phyloP scores from a whole-genome alignment of 352 stramenopile genomes.

The Phytophthora pluvialis region DNA sequence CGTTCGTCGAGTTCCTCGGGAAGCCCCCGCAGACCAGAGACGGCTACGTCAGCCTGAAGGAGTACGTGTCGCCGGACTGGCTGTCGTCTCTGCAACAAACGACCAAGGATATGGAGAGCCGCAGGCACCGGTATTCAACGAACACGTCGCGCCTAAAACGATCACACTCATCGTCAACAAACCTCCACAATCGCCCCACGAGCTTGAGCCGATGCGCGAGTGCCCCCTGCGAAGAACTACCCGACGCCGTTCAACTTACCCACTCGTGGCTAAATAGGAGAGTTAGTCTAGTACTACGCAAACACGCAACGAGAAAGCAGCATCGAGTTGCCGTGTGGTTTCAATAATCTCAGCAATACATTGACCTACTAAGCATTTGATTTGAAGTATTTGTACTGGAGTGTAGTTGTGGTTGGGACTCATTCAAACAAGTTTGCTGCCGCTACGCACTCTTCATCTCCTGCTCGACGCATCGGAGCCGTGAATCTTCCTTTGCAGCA shows the following conservation, averaged over 20 bases:
- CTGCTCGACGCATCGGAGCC: conserved; percentile 1
- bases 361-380: neutral
- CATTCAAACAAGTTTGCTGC: neutral
- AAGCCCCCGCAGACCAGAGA: neutral
- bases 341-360: neutral
- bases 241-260: neutral
- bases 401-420: too few species aligned
- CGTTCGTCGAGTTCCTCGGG: neutral
- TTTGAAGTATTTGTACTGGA: too few species aligned
- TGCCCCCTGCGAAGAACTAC: conserved; percentile 8
- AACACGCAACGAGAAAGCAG: neutral
- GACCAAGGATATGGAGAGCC: neutral
- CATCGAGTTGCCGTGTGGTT: conserved; percentile 1
- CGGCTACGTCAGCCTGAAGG: neutral
- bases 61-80: neutral
- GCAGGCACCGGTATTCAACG: neutral
- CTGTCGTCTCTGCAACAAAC: neutral
- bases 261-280: neutral
- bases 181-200: neutral
- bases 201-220: neutral
- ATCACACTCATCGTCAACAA: neutral
- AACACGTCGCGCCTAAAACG: neutral
- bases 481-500: conserved; percentile 6
- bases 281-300: neutral
- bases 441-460: conserved; percentile 1